phyloP scores from a whole-genome alignment of 1,139 yeast species.

The Pichia inconspicua region DNA sequence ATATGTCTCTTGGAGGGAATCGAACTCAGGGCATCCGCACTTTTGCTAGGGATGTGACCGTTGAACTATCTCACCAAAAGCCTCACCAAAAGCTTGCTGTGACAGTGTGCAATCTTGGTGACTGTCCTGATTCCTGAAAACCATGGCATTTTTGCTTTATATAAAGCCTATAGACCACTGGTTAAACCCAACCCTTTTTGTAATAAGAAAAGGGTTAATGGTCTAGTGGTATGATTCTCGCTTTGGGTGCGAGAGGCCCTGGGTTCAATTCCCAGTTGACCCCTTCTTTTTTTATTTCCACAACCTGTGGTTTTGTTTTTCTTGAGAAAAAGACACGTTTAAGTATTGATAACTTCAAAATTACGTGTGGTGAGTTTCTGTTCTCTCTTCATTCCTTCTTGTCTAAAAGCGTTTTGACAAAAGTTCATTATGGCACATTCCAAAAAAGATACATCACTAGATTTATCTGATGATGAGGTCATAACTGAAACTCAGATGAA shows the following conservation, averaged over 20 bases:
- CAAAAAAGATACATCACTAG: not conserved
- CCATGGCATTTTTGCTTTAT: no score
- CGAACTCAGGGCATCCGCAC: no score
- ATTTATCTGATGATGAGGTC: slow-evolving; percentile 4
- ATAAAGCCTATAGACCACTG: no score
- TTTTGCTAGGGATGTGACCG: no score
- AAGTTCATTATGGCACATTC: slow-evolving; percentile 1
- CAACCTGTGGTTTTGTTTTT: slow-evolving; percentile 22
- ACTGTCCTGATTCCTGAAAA: no score
- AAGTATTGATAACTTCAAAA: not conserved
- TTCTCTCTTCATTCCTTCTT: not conserved
- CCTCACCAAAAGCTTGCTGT: no score
- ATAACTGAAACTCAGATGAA: slow-evolving; percentile 26
- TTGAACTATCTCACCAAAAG: no score
- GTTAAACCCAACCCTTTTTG: no score
- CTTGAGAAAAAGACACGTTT: slow-evolving; percentile 3
- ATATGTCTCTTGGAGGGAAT: no score
- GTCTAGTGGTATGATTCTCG: slow-evolving; percentile 44
- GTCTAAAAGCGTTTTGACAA: not conserved
- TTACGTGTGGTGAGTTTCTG: not conserved
- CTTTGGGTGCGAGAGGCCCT: slow-evolving; percentile 38
- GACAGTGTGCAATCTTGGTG: no score
- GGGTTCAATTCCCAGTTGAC: slow-evolving; percentile 29
- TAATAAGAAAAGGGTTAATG: slow-evolving; percentile 11
- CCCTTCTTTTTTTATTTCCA: slow-evolving; percentile 26